Base-by-base conservation (phyloP, 2,329 filamentous ascomycete species). In the Epichloe hybrida region DNA sequence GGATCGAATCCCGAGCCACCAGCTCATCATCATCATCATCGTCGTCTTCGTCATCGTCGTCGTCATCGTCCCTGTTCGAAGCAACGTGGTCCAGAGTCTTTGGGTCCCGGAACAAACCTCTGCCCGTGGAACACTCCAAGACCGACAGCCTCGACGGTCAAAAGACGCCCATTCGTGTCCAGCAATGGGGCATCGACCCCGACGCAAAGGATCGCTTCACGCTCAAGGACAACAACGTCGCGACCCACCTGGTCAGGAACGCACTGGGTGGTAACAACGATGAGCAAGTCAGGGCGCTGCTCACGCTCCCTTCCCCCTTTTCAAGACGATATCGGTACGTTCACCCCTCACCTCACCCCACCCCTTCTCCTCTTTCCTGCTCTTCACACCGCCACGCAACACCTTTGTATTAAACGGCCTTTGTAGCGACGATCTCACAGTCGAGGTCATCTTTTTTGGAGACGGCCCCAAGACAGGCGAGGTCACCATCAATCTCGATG, bases 381-480 rank as follows among this genome's bases (percentile, higher is more conserved):
- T 37, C 21, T 50, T 17, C 6, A 15, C 44, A 8, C 13, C n/a
- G 8, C 2, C 11, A 15, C 46, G n/a, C 17, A 49, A 20, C 13
- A n/a, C 17, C n/a, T 35, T 9, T 21, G 6, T 23, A 36, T 41
- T 49, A 37, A 45, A 15, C 1, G 36, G 3, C 37, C 21, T 11
- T 21, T 13, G 3, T 42, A 91, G 88, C 58, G 93, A 98, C 64
- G 93, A 98, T 64, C 72, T 98, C 55, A 98, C 93, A 0, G 91
- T 98, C 15, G 88, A 98, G 67, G 93, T 98, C 54, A 95, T 98
- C 62, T 98, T 98, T 98, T 76, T 98, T 98, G 93, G 93, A 53
- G 81, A 95, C 58, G 80, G 84, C 37, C 73, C 83, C 49, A 83
- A 83, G 64, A 85, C 77, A 34, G 89, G 90, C 37, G 83, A 84